Percentiles rank a stretch among this genome's conserved stretches.
Evolutionary conservation across 2,329 filamentous ascomycete genomes (phyloP).

Genomic region (Pestalotiopsis sp.): DNA sequence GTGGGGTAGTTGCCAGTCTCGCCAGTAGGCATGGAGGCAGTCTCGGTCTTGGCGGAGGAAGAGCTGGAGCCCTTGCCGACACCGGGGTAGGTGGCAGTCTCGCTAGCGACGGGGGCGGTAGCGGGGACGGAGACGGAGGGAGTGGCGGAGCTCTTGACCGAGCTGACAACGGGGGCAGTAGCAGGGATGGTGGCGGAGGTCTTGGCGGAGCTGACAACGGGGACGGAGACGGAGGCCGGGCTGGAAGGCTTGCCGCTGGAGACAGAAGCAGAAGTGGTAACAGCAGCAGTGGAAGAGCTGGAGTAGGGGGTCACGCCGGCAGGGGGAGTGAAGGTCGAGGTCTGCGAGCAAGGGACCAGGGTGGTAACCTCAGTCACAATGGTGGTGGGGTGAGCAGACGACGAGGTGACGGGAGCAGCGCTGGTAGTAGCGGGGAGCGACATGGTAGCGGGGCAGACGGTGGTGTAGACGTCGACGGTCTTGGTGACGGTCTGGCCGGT

Average conservation of each 20-base stretch:
- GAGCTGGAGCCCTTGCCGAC: not conserved
- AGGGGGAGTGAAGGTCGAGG: conserved; percentile 29
- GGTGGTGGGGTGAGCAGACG: conserved; percentile 13
- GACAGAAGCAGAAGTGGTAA: not conserved
- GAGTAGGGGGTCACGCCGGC: conserved; percentile 14
- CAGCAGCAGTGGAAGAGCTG: not conserved
- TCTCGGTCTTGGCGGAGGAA: not conserved
- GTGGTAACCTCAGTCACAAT: conserved; percentile 27
- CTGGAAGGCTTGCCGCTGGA: not conserved
- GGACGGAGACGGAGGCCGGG: not conserved
- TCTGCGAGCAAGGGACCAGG: conserved; percentile 28
- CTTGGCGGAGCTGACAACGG: too few species aligned
- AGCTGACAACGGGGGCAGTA: not conserved
- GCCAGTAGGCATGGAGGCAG: not conserved
- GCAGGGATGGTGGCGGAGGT: not conserved
- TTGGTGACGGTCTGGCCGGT: conserved; percentile 35
- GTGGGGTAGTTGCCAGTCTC: not conserved
- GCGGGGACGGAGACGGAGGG: not conserved
- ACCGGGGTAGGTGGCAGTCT: not conserved
- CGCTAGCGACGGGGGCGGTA: not conserved
- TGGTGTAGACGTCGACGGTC: conserved; percentile 32
- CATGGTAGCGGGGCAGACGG: conserved; percentile 29
- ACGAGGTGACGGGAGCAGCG: conserved; percentile 16
- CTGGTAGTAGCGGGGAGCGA: conserved; percentile 24
- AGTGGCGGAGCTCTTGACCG: not conserved